These are phyloP conservation scores for Monosporascus sp. DNA, from an alignment of 2,329 filamentous ascomycete genomes.

Conservation along the genomic window DNA sequence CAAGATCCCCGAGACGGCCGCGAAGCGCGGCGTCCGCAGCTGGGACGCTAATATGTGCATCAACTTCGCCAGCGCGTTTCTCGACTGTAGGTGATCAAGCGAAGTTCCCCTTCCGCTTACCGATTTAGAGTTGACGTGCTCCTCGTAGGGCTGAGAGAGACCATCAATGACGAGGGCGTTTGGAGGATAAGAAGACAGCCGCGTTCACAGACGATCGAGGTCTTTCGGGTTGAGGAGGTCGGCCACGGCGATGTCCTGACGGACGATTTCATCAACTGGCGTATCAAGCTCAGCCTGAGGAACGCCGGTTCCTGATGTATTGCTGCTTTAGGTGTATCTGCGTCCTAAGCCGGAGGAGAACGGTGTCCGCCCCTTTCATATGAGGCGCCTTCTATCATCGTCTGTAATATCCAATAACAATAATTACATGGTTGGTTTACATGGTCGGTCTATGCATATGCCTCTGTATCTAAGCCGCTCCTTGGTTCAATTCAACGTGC, in stretches of 20 bases:
- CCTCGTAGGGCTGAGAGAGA: conserved; percentile 54
- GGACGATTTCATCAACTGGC: conserved; percentile 72
- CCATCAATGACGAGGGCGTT: conserved; percentile 64
- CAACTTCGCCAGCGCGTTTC: conserved; percentile 74
- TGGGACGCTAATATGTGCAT: conserved; percentile 96
- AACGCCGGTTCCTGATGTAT: conserved; percentile 6
- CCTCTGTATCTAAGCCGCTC: neutral
- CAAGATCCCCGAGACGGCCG: conserved; percentile 70
- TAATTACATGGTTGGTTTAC: too few relatives aligned
- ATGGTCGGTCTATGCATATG: too few relatives aligned
- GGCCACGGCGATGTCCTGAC: conserved; percentile 74
- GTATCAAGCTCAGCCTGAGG: conserved; percentile 43
- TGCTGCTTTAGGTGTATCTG: too few relatives aligned
- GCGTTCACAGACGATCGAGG: conserved; percentile 60
- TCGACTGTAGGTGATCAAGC: conserved; percentile 58
- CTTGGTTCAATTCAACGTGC: conserved; percentile 34
- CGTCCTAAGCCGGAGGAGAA: too few relatives aligned
- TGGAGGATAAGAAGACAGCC: conserved; percentile 72
- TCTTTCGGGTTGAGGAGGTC: conserved; percentile 66
- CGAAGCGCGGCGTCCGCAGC: conserved; percentile 54
- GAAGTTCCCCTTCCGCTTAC: neutral
- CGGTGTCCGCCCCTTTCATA: too few relatives aligned
- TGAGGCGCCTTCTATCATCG: too few relatives aligned
- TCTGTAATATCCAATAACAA: too few relatives aligned
- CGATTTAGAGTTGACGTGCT: conserved; percentile 10